Conservation (phyloP, 192 early-diverging fungal genomes). For the Linnemannia hyalina region DNA sequence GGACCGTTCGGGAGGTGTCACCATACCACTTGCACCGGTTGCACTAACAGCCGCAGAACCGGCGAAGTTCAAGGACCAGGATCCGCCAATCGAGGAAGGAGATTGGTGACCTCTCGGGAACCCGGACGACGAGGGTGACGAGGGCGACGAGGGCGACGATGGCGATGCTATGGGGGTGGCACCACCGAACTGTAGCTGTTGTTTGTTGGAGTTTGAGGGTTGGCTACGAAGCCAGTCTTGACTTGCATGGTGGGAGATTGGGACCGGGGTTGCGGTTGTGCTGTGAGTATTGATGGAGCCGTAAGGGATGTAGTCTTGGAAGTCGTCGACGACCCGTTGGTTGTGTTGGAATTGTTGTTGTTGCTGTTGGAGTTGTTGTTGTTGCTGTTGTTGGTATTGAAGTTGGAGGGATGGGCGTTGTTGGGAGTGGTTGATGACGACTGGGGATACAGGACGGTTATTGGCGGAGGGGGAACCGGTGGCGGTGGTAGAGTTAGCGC, state of each 20-base stretch:
- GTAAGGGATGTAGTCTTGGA: background rate
- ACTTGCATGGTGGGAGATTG: background rate
- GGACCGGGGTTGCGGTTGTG: background rate
- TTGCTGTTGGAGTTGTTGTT: background rate
- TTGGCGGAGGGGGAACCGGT: background rate
- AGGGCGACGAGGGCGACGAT: background rate
- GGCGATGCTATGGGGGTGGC: background rate
- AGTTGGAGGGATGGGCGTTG: slow-evolving; percentile 1
- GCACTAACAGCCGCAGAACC: background rate
- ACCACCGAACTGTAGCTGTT: background rate
- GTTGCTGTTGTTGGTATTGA: slow-evolving; percentile 1
- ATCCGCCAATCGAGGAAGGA: background rate
- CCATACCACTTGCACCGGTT: background rate
- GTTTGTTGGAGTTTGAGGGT: background rate
- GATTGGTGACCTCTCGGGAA: background rate
- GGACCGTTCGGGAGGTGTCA: slow-evolving; percentile 1
- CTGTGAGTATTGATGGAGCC: background rate
- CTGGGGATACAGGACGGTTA: background rate
- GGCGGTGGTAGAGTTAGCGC: background rate
- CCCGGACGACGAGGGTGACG: background rate
- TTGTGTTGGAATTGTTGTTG: background rate
- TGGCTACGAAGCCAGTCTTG: slow-evolving; percentile 3
- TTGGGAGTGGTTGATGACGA: background rate
- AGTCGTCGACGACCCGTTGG: background rate
- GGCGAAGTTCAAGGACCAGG: background rate